A percentile compares a stretch with the other conserved stretches of the same genome.
Conservation (phyloP, 2,329 filamentous ascomycete genomes). For the Myriosclerotinia curreyana region DNA sequence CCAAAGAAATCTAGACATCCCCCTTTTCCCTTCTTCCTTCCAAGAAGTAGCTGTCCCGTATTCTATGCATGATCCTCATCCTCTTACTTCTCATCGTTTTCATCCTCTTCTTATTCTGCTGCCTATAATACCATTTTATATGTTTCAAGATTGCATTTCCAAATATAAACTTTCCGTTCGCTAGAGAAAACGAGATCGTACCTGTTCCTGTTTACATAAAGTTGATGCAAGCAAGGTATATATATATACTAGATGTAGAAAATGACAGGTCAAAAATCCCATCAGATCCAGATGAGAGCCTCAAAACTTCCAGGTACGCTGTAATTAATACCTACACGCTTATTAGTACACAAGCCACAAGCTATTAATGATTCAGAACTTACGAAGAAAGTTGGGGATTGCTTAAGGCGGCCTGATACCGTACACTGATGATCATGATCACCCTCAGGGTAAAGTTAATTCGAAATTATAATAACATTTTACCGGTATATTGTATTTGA, state of each 20-base stretch:
- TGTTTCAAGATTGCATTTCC: slow-evolving; percentile 2
- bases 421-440: slow-evolving; percentile 4
- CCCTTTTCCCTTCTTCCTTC: not conserved
- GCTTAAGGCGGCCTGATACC: slow-evolving; percentile 20
- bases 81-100: slow-evolving; percentile 1
- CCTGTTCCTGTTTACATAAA: slow-evolving; percentile 12
- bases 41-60: slow-evolving; percentile 14
- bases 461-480: not conserved
- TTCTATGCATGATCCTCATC: slow-evolving; percentile 9
- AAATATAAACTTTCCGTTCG: slow-evolving; percentile 17
- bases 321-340: too few species aligned
- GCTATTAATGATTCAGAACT: slow-evolving; percentile 12
- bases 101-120: slow-evolving; percentile 16
- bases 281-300: slow-evolving; percentile 12
- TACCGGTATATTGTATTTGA: not conserved
- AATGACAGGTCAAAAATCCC: slow-evolving; percentile 22
- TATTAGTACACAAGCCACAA: slow-evolving; percentile 2
- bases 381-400: not conserved
- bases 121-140: slow-evolving; percentile 2
- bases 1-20: slow-evolving; percentile 12
- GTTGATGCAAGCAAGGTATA: slow-evolving; percentile 19
- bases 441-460: not conserved
- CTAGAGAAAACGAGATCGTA: slow-evolving; percentile 2
- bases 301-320: slow-evolving; percentile 13
- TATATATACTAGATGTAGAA: slow-evolving; percentile 1